These are phyloP conservation scores for Pulveroboletus sp. DNA, from an alignment of 768 basidiomycete genomes.

Conservation along the genomic window DNA sequence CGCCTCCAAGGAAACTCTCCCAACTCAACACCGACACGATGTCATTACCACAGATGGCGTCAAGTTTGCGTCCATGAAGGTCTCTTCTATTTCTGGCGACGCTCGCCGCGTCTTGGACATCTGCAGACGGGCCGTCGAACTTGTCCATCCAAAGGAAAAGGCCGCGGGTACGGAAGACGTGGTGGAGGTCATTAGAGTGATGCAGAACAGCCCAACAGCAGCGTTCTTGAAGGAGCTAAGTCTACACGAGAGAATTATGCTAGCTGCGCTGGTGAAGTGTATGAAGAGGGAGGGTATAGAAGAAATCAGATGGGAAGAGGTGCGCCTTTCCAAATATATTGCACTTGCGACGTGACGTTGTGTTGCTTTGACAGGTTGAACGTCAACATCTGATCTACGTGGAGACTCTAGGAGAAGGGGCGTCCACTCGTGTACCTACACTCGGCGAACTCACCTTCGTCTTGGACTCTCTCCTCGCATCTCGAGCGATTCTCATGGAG, in stretches of 20 bases:
- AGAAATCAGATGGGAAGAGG: constrained; percentile 82
- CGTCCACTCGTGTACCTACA: constrained; percentile 55
- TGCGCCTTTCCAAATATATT: constrained; percentile 30
- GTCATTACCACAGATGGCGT: constrained; percentile 69
- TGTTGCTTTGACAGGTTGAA: constrained; percentile 45
- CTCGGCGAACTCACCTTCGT: constrained; percentile 61
- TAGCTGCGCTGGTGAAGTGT: constrained; percentile 78
- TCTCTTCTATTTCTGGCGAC: constrained; percentile 83
- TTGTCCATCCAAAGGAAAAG: constrained; percentile 47
- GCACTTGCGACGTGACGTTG: not conserved
- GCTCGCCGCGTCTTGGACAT: constrained; percentile 91
- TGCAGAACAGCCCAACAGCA: constrained; percentile 90
- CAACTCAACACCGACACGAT: constrained; percentile 41
- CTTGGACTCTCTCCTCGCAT: constrained; percentile 70
- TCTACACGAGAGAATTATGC: constrained; percentile 84
- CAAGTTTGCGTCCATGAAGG: constrained; percentile 77
- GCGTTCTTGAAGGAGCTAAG: constrained; percentile 78
- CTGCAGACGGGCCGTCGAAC: constrained; percentile 87
- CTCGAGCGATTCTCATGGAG: constrained; percentile 73
- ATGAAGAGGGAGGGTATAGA: constrained; percentile 80
- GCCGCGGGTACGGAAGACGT: constrained; percentile 69
- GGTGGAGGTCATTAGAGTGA: constrained; percentile 69
- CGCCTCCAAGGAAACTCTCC: constrained; percentile 48
- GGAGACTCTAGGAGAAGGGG: constrained; percentile 55
- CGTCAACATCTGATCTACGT: constrained; percentile 73